Base-by-base conservation (phyloP, 495 filamentous ascomycete genomes). In the Penicillium psychrofluorescens region DNA sequence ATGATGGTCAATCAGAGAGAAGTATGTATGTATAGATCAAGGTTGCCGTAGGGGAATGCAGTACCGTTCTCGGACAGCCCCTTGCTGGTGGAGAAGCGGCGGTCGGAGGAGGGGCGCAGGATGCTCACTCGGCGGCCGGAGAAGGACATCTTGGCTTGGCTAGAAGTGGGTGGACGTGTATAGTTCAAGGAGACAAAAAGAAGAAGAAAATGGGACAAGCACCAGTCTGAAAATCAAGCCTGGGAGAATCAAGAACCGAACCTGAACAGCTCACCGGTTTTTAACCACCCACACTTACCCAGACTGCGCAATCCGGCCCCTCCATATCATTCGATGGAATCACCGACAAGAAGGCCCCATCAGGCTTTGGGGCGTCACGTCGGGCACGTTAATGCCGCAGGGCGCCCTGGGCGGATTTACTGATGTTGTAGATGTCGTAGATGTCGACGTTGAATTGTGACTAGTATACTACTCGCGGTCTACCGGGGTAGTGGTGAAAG, bases 81-180 rank as follows among this genome's bases (percentile, higher is more conserved):
- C 55, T 70, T 71, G 50, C 50, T 53, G 29, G 50, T 36, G 13
- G 70, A 70, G 42, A 65, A 64, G 13, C 67, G 63, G 34, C 57
- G 56, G 46, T 57, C 39, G 27, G 32, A 58, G 44, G 63, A 63
- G 36, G 69, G 69, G 47, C 66, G 66, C 50, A 72, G 54, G 38
- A 72, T 66, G 50, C 69, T 72, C 29, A 72, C 43, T 33, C 69
- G 66, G 37, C 74, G 71, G 43, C 68, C 71, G 46, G 72, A 73
- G 65, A 72, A 77, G 11, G 68, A 74, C 74, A 76, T 77, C 46
- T 67, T 59, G 48, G 42, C 48, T 36, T 32, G 7, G 39, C 29
- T 44, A 22, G 40, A 45, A 29, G 34, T 32, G n/a, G 30, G n/a
- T 22, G 38, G 13, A 13, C 27, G 40, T 30, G 13, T 31, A 10